Conservation (phyloP, 1,139 yeast genomes). For the Scheffersomyces illinoinensis region DNA sequence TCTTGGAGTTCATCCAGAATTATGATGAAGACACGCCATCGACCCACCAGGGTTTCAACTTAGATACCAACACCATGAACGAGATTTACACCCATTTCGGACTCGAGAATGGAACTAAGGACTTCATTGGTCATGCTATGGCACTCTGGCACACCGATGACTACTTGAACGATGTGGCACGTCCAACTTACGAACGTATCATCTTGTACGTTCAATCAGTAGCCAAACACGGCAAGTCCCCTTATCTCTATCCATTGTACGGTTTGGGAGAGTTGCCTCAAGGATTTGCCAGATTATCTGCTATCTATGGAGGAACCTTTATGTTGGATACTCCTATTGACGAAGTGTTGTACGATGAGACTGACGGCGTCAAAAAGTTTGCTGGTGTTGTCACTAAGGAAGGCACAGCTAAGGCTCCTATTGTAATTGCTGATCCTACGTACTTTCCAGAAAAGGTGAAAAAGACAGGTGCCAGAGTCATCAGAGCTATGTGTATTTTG, state of each 20-base stretch:
- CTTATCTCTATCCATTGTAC: constrained; percentile 92
- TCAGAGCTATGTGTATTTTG: constrained; percentile 91
- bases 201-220: constrained; percentile 85
- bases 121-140: constrained; percentile 98
- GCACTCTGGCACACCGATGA: constrained; percentile 95
- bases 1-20: constrained; percentile 82
- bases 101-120: constrained; percentile 89
- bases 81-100: constrained; percentile 90
- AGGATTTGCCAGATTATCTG: constrained; percentile 95
- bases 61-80: constrained; percentile 89
- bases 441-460: constrained; percentile 91
- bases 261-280: constrained; percentile 98
- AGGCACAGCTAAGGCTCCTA: constrained; percentile 88
- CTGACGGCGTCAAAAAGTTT: constrained; percentile 67
- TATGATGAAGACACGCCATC: constrained; percentile 76
- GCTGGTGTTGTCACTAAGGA: constrained; percentile 88
- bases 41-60: constrained; percentile 84
- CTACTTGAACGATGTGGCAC: constrained; percentile 83
- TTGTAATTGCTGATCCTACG: constrained; percentile 97
- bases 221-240: constrained; percentile 94
- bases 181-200: constrained; percentile 88
- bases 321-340: constrained; percentile 97
- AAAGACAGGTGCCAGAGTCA: constrained; percentile 83
- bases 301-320: constrained; percentile 97
- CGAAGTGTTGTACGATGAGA: constrained; percentile 73